Base-by-base conservation (phyloP, 1,139 yeast genomes). In the Magnusiomyces ingens region DNA sequence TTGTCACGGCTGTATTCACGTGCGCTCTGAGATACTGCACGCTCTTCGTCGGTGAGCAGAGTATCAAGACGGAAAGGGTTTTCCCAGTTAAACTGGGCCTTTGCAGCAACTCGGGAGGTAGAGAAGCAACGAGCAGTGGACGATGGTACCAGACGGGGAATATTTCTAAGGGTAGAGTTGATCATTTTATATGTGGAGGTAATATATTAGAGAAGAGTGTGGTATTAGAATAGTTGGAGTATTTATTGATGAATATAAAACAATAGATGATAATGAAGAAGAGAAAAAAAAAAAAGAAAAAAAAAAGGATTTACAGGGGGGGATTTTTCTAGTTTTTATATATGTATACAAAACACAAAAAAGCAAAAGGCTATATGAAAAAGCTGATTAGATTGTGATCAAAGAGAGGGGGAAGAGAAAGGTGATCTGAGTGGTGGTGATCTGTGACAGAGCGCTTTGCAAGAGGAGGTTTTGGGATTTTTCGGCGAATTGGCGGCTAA, bases 21-120 rank as follows among this genome's bases (percentile, higher is more conserved):
- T 12, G 77, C 76, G 10, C 70, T 65, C 11, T 72, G 67, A 32
- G 70, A 59, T 49, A 73, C 69, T 11, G 75, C 75, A 15, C 58
- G 58, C 56, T 73, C 77, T 36, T 74, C 77, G 45, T 73, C 76
- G 45, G 75, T 68, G 43, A 73, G 63, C 36, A 65, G 64, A 13
- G 69, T 60, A 50, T 67, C 67, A 41, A 73, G 59, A 54, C 67
- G 59, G 51, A 73, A 63, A 5, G 75, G 74, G 55, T 73, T 71
- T 48, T 68, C 62, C 72, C 74, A 71, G 63, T 71, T 62, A 55
- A 70, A 71, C 17, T 54, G 18, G 59, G 57, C 57, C 49, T 57
- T 46, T 40, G 55, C 50, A 36, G 49, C 41, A 17, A 45, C 19
- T 6, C 53, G 32, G 8, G 56, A 21, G 35, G 53, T 45, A 11